These are phyloP conservation scores for Calonectria naviculata DNA, from an alignment of 2,329 filamentous ascomycete species.

Conservation along the genomic window DNA sequence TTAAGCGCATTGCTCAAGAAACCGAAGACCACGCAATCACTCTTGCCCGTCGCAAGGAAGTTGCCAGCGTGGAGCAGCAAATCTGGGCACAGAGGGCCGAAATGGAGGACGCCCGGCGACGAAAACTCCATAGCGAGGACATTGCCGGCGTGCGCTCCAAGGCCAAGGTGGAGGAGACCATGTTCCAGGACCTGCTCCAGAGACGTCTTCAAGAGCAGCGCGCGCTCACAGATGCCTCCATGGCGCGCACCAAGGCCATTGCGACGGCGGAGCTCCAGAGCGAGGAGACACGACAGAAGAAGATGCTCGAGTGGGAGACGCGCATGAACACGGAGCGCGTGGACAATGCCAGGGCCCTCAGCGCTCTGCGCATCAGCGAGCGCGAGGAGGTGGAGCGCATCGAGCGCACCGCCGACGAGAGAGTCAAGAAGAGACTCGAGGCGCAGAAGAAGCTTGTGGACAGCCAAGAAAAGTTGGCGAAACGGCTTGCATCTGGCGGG, in stretches of 20 bases:
- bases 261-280: conserved; percentile 59
- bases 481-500: conserved; percentile 52
- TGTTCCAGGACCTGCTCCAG: conserved; percentile 45
- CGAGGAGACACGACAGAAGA: conserved; percentile 55
- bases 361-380: conserved; percentile 60
- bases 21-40: conserved; percentile 60
- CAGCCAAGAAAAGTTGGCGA: conserved; percentile 52
- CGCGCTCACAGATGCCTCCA: conserved; percentile 56
- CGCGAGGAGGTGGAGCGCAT: conserved; percentile 62
- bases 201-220: conserved; percentile 58
- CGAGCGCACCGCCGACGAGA: conserved; percentile 57
- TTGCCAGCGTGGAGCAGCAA: conserved; percentile 62
- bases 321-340: conserved; percentile 57
- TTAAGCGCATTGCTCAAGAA: conserved; percentile 58
- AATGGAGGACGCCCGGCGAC: conserved; percentile 62
- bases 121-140: conserved; percentile 58
- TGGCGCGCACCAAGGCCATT: conserved; percentile 56
- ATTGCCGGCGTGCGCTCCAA: conserved; percentile 55
- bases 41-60: conserved; percentile 61
- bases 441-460: conserved; percentile 67
- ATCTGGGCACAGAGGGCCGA: conserved; percentile 61
- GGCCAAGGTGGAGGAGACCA: conserved; percentile 58
- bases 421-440: conserved; percentile 57
- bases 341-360: conserved; percentile 61
- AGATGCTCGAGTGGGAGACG: conserved; percentile 61